Conservation (phyloP, 2,329 filamentous ascomycete genomes). For the Colletotrichum salicis region DNA sequence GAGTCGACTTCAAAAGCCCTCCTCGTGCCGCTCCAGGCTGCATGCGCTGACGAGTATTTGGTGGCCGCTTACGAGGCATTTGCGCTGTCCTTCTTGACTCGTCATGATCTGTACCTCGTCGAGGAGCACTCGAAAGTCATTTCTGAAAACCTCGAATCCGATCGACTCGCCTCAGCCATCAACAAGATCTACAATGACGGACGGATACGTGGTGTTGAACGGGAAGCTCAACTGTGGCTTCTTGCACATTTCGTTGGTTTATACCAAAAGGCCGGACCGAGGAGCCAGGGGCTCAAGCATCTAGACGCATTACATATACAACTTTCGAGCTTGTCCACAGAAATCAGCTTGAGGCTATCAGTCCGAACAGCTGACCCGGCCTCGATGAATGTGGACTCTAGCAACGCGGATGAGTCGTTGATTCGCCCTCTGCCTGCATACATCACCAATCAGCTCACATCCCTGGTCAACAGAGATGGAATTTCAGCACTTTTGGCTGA, state of each 20-base stretch:
- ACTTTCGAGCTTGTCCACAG: slow-evolving; percentile 60
- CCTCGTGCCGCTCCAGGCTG: slow-evolving; percentile 36
- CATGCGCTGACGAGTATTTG: slow-evolving; percentile 22
- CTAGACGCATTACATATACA: slow-evolving; percentile 65
- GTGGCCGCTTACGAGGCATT: slow-evolving; percentile 48
- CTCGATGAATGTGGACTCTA: slow-evolving; percentile 23
- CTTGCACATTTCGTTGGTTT: slow-evolving; percentile 74
- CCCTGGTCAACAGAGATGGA: slow-evolving; percentile 79
- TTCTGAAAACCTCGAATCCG: slow-evolving; percentile 50
- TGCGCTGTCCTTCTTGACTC: slow-evolving; percentile 51
- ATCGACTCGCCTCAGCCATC: slow-evolving; percentile 55
- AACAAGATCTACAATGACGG: slow-evolving; percentile 46
- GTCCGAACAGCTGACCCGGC: slow-evolving; percentile 33
- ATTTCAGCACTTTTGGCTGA: slow-evolving; percentile 69
- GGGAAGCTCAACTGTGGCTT: slow-evolving; percentile 67
- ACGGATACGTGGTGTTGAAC: slow-evolving; percentile 41
- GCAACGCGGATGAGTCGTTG: slow-evolving; percentile 41
- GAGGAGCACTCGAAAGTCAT: slow-evolving; percentile 52
- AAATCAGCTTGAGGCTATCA: slow-evolving; percentile 60
- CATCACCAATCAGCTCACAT: slow-evolving; percentile 72
- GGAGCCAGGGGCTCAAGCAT: slow-evolving; percentile 52
- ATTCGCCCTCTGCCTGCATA: slow-evolving; percentile 61
- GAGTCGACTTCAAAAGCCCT: slow-evolving; percentile 37
- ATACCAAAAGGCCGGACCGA: slow-evolving; percentile 51
- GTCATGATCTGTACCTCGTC: slow-evolving; percentile 50